Evolutionary conservation across 805 yeast genomes (phyloP).

Genomic region (Candida caryicola): DNA sequence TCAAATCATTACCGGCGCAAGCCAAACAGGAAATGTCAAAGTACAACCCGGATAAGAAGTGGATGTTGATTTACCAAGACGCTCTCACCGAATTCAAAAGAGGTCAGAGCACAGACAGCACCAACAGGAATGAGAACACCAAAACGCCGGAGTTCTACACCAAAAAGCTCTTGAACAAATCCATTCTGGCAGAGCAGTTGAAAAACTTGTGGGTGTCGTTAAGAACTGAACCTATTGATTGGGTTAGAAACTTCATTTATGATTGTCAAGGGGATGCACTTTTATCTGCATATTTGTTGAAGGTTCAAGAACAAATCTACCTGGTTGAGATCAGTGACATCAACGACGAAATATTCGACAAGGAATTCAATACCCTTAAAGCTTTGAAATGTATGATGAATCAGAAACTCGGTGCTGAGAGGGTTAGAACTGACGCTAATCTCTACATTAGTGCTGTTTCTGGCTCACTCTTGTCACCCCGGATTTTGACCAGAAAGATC

Average conservation of each 20-base stretch:
- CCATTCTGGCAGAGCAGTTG: slow-evolving; percentile 65
- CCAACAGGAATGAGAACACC: slow-evolving; percentile 26
- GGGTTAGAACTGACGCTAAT: slow-evolving; percentile 45
- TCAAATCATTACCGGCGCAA: slow-evolving; percentile 61
- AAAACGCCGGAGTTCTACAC: slow-evolving; percentile 74
- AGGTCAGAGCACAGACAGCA: slow-evolving; percentile 21
- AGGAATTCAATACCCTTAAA: slow-evolving; percentile 72
- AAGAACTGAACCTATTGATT: slow-evolving; percentile 78
- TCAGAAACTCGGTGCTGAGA: slow-evolving; percentile 57
- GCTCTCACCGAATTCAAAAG: slow-evolving; percentile 72
- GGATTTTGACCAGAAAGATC: slow-evolving; percentile 69
- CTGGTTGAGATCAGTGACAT: slow-evolving; percentile 32
- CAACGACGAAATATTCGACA: slow-evolving; percentile 54
- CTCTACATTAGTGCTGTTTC: slow-evolving; percentile 57
- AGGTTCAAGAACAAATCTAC: slow-evolving; percentile 49
- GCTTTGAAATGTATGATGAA: slow-evolving; percentile 75
- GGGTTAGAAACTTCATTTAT: slow-evolving; percentile 76
- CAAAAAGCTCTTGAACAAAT: slow-evolving; percentile 64
- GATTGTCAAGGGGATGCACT: slow-evolving; percentile 79
- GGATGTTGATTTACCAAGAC: slow-evolving; percentile 90
- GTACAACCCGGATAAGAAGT: slow-evolving; percentile 75
- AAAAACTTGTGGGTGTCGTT: slow-evolving; percentile 87
- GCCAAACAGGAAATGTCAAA: slow-evolving; percentile 76
- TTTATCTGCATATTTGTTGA: slow-evolving; percentile 54
- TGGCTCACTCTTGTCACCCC: slow-evolving; percentile 71